Conservation (phyloP, 192 early-diverging fungal species). For the Coemansia reversa region DNA sequence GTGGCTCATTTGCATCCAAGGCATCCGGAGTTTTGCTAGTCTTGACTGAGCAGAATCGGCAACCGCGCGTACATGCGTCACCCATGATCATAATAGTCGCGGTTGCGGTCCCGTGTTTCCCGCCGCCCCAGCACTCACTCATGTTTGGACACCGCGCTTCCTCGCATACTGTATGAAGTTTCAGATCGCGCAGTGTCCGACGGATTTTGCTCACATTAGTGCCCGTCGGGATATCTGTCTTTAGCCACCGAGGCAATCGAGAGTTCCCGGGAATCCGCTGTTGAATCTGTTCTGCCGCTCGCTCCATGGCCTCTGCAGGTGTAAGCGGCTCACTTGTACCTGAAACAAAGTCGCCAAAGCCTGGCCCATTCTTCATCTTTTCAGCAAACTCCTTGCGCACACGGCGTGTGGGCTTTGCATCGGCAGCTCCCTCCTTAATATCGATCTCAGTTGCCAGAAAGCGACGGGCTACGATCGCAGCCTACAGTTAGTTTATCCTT, state of each 20-base stretch:
- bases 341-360: constrained; percentile 55
- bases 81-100: constrained; percentile 99
- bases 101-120: constrained; percentile 91
- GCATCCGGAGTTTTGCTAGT: constrained; percentile 82
- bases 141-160: constrained; percentile 98
- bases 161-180: constrained; percentile 95
- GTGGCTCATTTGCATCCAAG: constrained; percentile 87
- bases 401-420: constrained; percentile 18
- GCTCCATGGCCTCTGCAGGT: constrained; percentile 29
- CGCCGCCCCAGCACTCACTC: constrained; percentile 98
- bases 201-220: constrained; percentile 79
- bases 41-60: constrained; percentile 98
- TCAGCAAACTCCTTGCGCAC: constrained; percentile 49
- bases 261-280: constrained; percentile 10
- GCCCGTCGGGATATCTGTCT: constrained; percentile 87
- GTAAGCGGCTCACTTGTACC: constrained; percentile 31
- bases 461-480: constrained; percentile 10
- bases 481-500: background rate
- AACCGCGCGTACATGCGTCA: constrained; percentile 95
- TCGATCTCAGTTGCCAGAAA: constrained; percentile 36
- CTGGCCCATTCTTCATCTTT: constrained; percentile 53
- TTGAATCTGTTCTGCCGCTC: constrained; percentile 12
- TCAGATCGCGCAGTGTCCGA: constrained; percentile 89
- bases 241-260: constrained; percentile 88
- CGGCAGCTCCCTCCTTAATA: background rate